A percentile compares a stretch with the other conserved stretches of the same genome.
Evolutionary conservation across 768 basidiomycete genomes (phyloP).

Genomic region (Tephrocybe sp.): DNA sequence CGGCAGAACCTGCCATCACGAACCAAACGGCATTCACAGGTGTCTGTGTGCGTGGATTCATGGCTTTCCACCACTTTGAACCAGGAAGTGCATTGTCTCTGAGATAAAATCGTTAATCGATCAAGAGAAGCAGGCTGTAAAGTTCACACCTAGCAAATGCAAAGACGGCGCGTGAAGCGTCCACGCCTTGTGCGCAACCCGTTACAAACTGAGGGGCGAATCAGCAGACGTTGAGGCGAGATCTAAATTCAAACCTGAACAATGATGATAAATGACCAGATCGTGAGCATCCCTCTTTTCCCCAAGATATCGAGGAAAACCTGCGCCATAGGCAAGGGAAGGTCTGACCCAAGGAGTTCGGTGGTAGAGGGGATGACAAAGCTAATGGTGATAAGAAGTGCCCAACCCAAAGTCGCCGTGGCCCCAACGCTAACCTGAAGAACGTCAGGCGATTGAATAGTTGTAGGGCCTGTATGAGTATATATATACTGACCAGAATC

Average conservation of each 20-base stretch:
- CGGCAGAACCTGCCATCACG: conserved; percentile 53
- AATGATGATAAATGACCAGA: conserved; percentile 72
- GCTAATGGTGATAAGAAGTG: conserved; percentile 63
- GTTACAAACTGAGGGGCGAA: conserved; percentile 54
- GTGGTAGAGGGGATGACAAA: conserved; percentile 62
- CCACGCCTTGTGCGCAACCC: conserved; percentile 72
- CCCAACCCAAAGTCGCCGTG: conserved; percentile 64
- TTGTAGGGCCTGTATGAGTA: conserved; percentile 77
- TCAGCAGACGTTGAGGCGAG: neutral
- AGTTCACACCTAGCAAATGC: conserved; percentile 51
- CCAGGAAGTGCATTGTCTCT: conserved; percentile 74
- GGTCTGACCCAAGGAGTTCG: conserved; percentile 42
- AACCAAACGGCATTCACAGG: conserved; percentile 79
- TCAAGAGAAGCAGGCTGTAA: neutral
- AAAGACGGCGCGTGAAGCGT: conserved; percentile 74
- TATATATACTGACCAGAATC: conserved; percentile 56
- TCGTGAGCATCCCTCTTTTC: conserved; percentile 67
- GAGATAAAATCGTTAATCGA: neutral
- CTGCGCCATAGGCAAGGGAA: conserved; percentile 74
- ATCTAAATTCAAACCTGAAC: conserved; percentile 33
- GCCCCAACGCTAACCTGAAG: conserved; percentile 47
- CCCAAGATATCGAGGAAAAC: conserved; percentile 66
- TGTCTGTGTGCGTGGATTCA: conserved; percentile 60
- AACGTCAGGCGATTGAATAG: conserved; percentile 38
- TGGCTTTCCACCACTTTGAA: conserved; percentile 66